Percentiles rank a stretch among this genome's conserved stretches.
These are phyloP conservation scores for Thuja plicata DNA, from an alignment of 83 land plant species.

Conservation along the genomic window DNA sequence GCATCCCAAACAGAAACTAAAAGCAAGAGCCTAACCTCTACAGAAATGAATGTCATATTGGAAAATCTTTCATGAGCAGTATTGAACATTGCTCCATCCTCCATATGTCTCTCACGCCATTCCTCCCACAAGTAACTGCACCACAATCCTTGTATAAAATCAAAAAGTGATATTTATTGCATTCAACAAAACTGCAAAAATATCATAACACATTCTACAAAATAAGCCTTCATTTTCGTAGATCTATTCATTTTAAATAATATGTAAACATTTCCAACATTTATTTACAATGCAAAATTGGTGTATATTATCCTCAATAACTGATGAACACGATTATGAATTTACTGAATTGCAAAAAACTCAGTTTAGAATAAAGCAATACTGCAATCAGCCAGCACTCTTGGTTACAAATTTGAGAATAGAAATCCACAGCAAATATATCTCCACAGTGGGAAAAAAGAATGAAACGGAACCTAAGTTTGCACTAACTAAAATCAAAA, in stretches of 20 bases:
- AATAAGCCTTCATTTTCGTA: no score
- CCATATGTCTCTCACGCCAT: conserved; percentile 60
- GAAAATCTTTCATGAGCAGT: conserved; percentile 34
- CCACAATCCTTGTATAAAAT: conserved; percentile 10
- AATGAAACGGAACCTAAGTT: not conserved
- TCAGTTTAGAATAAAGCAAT: not conserved
- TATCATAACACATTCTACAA: not conserved
- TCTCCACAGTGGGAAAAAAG: not conserved
- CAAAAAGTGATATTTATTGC: not conserved
- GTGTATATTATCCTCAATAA: not conserved
- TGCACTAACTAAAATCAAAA: not conserved
- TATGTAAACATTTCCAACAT: not conserved
- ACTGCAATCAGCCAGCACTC: not conserved
- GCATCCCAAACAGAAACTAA: not conserved
- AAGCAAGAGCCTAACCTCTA: conserved; percentile 39
- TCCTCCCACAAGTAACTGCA: conserved; percentile 69
- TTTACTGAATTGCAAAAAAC: not conserved
- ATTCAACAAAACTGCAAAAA: not conserved
- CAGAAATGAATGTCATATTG: conserved; percentile 47
- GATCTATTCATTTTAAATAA: not conserved
- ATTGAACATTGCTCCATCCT: conserved; percentile 21
- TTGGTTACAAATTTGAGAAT: not conserved
- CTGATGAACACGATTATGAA: not conserved
- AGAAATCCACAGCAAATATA: not conserved
- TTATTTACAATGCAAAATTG: not conserved